phyloP scores from a whole-genome alignment of 768 basidiomycete genomes.

The Macrolepiota albuminosa region DNA sequence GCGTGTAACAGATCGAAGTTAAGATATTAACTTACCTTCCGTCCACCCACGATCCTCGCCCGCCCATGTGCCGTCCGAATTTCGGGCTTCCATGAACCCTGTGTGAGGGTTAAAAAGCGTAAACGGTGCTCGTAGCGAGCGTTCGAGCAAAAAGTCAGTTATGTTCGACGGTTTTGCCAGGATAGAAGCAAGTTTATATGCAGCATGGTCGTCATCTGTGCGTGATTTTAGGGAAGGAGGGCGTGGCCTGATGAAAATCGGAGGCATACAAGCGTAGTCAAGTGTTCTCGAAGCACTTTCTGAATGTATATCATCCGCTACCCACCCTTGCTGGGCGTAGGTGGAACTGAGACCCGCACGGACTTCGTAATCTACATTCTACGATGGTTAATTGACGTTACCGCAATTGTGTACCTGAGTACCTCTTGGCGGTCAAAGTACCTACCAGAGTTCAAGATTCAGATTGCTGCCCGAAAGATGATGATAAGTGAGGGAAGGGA shows the following conservation, averaged over 20 bases:
- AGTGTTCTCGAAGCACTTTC: slow-evolving; percentile 77
- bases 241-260: not conserved
- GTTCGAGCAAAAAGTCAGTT: slow-evolving; percentile 42
- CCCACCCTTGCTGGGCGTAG: slow-evolving; percentile 67
- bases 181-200: slow-evolving; percentile 53
- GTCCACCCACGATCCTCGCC: slow-evolving; percentile 75
- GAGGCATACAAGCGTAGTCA: slow-evolving; percentile 61
- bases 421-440: slow-evolving; percentile 75
- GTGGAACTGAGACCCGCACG: slow-evolving; percentile 70
- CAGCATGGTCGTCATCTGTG: slow-evolving; percentile 74
- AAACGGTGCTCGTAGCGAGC: slow-evolving; percentile 53
- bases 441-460: slow-evolving; percentile 22
- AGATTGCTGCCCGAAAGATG: not conserved
- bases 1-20: not conserved
- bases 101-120: slow-evolving; percentile 64
- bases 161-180: slow-evolving; percentile 49
- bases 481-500: not conserved
- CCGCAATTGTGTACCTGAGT: not conserved
- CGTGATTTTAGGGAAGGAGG: not conserved
- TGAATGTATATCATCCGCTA: slow-evolving; percentile 73
- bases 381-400: not conserved
- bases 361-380: slow-evolving; percentile 77
- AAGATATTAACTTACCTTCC: slow-evolving; percentile 44
- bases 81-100: slow-evolving; percentile 81
- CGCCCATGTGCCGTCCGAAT: slow-evolving; percentile 65